These are phyloP conservation scores for Gynandropsis gynandra DNA, from an alignment of 345 rosid species.

Conservation along the genomic window DNA sequence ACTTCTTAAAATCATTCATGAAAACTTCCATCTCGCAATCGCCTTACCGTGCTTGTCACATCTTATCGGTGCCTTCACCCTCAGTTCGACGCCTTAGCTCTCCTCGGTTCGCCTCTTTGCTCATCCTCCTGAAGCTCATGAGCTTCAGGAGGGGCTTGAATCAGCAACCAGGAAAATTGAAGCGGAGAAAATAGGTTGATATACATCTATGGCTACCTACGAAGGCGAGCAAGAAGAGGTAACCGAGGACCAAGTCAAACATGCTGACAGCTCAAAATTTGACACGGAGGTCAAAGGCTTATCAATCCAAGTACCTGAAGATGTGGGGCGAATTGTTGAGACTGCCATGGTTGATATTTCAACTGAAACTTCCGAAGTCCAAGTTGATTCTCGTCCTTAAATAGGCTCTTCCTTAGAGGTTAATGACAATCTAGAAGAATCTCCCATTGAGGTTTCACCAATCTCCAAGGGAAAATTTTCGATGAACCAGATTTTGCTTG, in stretches of 20 bases:
- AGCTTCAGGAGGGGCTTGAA: conserved; percentile 2
- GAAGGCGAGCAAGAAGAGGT: conserved; percentile 4
- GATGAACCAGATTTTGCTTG: conserved; percentile 1
- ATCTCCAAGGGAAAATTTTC: background rate
- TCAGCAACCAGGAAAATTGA: background rate
- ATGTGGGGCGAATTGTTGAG: conserved; percentile 11
- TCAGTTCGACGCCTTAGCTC: too few relatives aligned
- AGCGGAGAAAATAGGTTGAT: background rate
- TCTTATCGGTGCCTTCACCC: too few relatives aligned
- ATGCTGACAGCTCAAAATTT: too few relatives aligned
- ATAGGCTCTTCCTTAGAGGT: background rate
- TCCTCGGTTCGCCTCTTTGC: too few relatives aligned
- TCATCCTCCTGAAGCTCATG: background rate
- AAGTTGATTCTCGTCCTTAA: background rate
- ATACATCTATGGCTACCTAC: too few relatives aligned
- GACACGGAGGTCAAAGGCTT: too few relatives aligned
- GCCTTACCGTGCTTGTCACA: too few relatives aligned
- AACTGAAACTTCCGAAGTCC: conserved; percentile 11
- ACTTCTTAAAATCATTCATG: too few relatives aligned
- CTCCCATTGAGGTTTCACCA: conserved; percentile 18
- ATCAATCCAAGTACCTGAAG: too few relatives aligned
- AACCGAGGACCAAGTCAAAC: background rate
- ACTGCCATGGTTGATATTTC: conserved; percentile 3
- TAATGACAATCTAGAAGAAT: conserved; percentile 19
- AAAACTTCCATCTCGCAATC: too few relatives aligned